Percentiles rank a stretch among this genome's conserved stretches.
phyloP scores from a whole-genome alignment of 2,329 filamentous ascomycete genomes.

The Emmonsiellopsis sp. region DNA sequence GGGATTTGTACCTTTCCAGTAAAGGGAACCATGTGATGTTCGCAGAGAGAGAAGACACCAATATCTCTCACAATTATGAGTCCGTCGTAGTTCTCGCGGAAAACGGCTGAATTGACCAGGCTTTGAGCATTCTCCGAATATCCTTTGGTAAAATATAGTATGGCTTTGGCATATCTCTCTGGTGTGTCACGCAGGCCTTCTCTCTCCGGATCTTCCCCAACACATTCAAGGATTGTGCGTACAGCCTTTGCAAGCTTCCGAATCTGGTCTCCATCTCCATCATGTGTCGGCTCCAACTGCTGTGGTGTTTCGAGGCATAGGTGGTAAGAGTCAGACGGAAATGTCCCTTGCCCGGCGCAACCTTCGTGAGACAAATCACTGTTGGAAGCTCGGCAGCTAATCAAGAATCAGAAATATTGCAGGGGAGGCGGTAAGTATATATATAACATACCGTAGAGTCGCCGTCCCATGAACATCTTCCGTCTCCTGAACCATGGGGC shows the following conservation, averaged over 20 bases:
- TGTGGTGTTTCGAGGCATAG: constrained; percentile 38
- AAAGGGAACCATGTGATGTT: constrained; percentile 96
- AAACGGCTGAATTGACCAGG: constrained; percentile 87
- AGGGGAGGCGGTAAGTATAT: too few species aligned
- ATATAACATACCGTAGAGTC: too few species aligned
- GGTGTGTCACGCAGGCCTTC: constrained; percentile 60
- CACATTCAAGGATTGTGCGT: constrained; percentile 54
- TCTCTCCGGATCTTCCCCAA: constrained; percentile 56
- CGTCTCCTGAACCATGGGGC: too few species aligned
- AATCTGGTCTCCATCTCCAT: constrained; percentile 48
- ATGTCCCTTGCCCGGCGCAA: too few species aligned
- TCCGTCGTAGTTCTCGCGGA: constrained; percentile 93
- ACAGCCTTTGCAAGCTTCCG: constrained; percentile 54
- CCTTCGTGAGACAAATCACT: too few species aligned
- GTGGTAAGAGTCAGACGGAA: too few species aligned
- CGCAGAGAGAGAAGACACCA: constrained; percentile 86
- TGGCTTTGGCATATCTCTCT: constrained; percentile 82
- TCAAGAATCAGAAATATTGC: too few species aligned
- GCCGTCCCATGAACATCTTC: too few species aligned
- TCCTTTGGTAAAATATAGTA: constrained; percentile 92
- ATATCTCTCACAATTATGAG: constrained; percentile 97
- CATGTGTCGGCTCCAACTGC: constrained; percentile 47
- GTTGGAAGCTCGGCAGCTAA: too few species aligned
- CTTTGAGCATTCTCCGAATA: constrained; percentile 91
- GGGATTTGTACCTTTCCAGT: constrained; percentile 64